These are phyloP conservation scores for Sparassis latifolia DNA, from an alignment of 1,284 basidiomycete species.

Conservation along the genomic window DNA sequence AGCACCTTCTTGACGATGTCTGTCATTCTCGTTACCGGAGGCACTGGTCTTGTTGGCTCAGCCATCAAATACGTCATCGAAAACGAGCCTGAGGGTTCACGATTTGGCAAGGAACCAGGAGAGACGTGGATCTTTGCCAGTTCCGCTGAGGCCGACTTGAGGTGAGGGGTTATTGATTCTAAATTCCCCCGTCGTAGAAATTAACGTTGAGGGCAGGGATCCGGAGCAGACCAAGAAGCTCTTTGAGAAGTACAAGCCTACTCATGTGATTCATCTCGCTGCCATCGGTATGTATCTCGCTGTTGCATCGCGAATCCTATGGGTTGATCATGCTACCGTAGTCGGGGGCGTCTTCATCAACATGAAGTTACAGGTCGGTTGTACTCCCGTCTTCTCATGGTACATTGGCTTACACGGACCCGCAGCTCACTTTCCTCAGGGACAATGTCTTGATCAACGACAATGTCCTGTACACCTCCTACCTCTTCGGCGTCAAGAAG, in stretches of 20 bases:
- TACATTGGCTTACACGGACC: neutral
- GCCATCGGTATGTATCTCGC: conserved; percentile 57
- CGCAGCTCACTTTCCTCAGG: conserved; percentile 75
- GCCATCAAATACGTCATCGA: conserved; percentile 77
- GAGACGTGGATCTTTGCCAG: conserved; percentile 84
- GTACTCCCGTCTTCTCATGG: conserved; percentile 5
- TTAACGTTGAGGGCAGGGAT: neutral
- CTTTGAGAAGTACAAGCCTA: conserved; percentile 85
- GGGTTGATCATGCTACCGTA: conserved; percentile 20
- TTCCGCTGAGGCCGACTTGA: conserved; percentile 73
- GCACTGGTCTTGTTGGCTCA: conserved; percentile 79
- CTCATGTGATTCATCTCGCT: conserved; percentile 87
- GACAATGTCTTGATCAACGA: conserved; percentile 92
- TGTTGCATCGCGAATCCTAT: neutral
- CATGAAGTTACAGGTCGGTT: conserved; percentile 76
- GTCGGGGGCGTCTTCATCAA: conserved; percentile 90
- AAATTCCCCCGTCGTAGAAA: too few species aligned
- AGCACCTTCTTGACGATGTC: conserved; percentile 8
- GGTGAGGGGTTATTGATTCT: conserved; percentile 35
- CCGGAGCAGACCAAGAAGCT: conserved; percentile 62
- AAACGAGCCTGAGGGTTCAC: conserved; percentile 67
- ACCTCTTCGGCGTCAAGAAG: conserved; percentile 59
- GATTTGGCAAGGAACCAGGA: conserved; percentile 66
- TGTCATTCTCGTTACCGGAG: conserved; percentile 78
- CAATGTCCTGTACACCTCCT: conserved; percentile 73